Conservation (phyloP, 2,329 filamentous ascomycete genomes). For the Arthrocladium fulminans region DNA sequence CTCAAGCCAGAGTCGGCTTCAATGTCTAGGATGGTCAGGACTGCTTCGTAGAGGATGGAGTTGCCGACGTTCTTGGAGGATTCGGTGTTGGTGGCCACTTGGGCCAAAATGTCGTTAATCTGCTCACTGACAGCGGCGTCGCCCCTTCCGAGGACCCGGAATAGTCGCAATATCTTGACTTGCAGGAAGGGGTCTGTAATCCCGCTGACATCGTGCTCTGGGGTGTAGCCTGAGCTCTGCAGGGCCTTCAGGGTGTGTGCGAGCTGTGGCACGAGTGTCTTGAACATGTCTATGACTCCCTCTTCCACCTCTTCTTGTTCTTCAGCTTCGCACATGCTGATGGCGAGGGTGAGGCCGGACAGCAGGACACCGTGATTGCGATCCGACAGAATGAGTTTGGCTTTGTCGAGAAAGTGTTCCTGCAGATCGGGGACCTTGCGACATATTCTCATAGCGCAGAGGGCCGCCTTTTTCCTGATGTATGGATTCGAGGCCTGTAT, state of each 20-base stretch:
- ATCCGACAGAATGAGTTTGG: conserved; percentile 76
- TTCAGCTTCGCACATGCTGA: conserved; percentile 87
- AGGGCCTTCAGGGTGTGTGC: conserved; percentile 87
- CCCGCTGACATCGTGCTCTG: conserved; percentile 95
- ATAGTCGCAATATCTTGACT: conserved; percentile 82
- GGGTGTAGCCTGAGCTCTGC: conserved; percentile 90
- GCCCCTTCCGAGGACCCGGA: conserved; percentile 78
- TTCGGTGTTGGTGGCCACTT: conserved; percentile 96
- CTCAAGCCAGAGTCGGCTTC: conserved; percentile 92
- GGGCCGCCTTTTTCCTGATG: conserved; percentile 87
- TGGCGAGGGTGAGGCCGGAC: conserved; percentile 83
- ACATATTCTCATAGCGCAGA: conserved; percentile 99
- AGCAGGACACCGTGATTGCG: conserved; percentile 92
- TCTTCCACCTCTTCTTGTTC: conserved; percentile 87
- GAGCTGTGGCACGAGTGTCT: conserved; percentile 70
- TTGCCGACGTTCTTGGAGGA: conserved; percentile 98
- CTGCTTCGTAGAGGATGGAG: conserved; percentile 93
- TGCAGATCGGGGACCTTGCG: conserved; percentile 94
- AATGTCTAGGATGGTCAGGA: conserved; percentile 93
- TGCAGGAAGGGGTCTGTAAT: conserved; percentile 97
- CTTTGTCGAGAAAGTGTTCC: conserved; percentile 95
- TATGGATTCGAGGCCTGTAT: conserved; percentile 95
- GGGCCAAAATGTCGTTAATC: conserved; percentile 96
- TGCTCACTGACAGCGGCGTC: conserved; percentile 85
- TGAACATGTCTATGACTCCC: conserved; percentile 82